Evolutionary conservation across 139 green algal genomes (phyloP).

Genomic region (Volvox africanus): DNA sequence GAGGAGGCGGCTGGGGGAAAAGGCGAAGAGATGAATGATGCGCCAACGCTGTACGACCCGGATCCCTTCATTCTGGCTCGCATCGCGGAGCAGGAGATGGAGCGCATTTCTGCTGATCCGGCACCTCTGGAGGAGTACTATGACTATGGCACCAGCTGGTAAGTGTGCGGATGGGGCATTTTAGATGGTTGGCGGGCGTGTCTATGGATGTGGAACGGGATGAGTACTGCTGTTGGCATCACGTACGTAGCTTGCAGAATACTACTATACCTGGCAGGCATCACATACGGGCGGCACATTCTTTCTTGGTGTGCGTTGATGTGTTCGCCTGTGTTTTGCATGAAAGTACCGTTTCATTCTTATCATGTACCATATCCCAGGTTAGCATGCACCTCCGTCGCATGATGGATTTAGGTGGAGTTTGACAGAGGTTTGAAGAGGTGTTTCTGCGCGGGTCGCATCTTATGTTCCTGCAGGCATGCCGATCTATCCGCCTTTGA

Average conservation of each 20-base stretch:
- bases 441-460: too few species aligned
- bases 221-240: background rate
- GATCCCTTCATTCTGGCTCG: constrained; percentile 12
- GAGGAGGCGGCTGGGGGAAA: background rate
- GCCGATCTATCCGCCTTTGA: constrained; percentile 59
- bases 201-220: background rate
- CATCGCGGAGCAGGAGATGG: constrained; percentile 19
- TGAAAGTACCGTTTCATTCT: too few species aligned
- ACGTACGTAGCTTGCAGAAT: background rate
- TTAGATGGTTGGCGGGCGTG: too few species aligned
- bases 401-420: too few species aligned
- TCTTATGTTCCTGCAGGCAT: background rate
- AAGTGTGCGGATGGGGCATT: background rate
- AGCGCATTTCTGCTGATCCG: constrained; percentile 13
- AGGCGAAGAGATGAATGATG: background rate
- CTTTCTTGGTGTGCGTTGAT: too few species aligned
- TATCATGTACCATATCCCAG: too few species aligned
- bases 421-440: too few species aligned
- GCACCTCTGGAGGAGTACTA: constrained; percentile 53
- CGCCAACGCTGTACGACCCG: constrained; percentile 14
- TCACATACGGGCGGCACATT: too few species aligned
- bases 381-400: too few species aligned
- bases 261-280: too few species aligned
- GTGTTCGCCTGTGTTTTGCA: too few species aligned
- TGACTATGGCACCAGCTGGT: constrained; percentile 35